Percentiles rank a stretch among this genome's conserved stretches.
These are phyloP conservation scores for Nannizziopsis barbatae DNA, from an alignment of 2,329 filamentous ascomycete genomes.

Conservation along the genomic window DNA sequence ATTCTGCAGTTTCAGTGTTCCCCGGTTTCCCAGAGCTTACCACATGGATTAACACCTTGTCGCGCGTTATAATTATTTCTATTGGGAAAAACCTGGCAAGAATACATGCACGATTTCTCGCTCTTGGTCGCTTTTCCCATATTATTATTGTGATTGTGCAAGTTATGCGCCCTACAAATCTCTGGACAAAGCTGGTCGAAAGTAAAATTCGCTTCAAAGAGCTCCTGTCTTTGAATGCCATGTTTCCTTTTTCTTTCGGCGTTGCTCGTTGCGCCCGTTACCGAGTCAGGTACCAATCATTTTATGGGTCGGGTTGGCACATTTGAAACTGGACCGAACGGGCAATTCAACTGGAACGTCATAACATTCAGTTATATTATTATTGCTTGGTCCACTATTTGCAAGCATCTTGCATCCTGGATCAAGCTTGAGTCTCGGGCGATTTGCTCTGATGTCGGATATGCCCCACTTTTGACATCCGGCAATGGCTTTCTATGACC, in stretches of 20 bases:
- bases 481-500: too few species aligned
- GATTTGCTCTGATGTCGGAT: neutral
- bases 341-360: slow-evolving; percentile 5
- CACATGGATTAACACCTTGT: too few species aligned
- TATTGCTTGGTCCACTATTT: neutral
- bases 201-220: slow-evolving; percentile 12
- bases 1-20: neutral
- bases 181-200: slow-evolving; percentile 9
- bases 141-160: neutral
- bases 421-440: neutral
- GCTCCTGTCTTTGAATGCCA: slow-evolving; percentile 1
- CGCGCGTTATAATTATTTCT: too few species aligned
- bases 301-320: neutral
- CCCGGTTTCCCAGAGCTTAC: neutral
- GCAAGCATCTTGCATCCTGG: slow-evolving; percentile 1
- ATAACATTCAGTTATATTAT: neutral
- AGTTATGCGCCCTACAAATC: neutral
- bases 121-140: neutral
- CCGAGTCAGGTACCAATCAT: slow-evolving; percentile 12
- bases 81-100: too few species aligned
- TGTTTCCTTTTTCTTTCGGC: slow-evolving; percentile 5
- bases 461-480: too few species aligned
- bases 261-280: slow-evolving; percentile 3
- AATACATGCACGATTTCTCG: slow-evolving; percentile 3
- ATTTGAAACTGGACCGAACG: slow-evolving; percentile 10